A percentile compares a stretch with the other conserved stretches of the same genome.
Evolutionary conservation across 352 stramenopile genomes (phyloP).

Genomic region (Thalassiosira mediterranea): DNA sequence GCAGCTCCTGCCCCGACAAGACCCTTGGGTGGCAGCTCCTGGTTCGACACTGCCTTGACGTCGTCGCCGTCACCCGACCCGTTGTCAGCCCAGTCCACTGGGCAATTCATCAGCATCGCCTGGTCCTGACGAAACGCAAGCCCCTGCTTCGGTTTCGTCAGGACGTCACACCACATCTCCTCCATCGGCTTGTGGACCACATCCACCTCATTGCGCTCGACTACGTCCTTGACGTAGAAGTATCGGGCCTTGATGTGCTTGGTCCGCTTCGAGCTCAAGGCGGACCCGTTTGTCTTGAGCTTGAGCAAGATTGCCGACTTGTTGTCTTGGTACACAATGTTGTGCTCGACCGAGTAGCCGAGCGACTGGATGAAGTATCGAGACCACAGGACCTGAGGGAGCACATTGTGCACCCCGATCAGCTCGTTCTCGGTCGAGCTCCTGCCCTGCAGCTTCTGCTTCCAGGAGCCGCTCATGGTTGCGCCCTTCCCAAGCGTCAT

Average conservation of each 20-base stretch:
- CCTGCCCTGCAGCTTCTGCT: neutral
- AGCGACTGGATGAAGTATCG: constrained; percentile 27
- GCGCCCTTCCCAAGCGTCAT: neutral
- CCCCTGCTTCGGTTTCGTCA: constrained; percentile 33
- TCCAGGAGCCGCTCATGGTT: neutral
- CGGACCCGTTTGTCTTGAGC: constrained; percentile 35
- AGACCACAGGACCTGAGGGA: constrained; percentile 14
- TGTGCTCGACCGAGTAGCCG: too few relatives aligned
- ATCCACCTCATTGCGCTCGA: constrained; percentile 4
- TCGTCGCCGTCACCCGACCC: too few relatives aligned
- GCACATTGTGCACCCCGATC: constrained; percentile 10
- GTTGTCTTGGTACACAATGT: constrained; percentile 59
- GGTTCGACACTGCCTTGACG: too few relatives aligned
- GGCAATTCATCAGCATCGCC: constrained; percentile 20
- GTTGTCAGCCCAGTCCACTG: constrained; percentile 16
- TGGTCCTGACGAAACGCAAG: neutral
- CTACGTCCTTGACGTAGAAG: constrained; percentile 36
- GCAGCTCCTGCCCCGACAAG: too few relatives aligned
- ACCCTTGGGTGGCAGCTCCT: neutral
- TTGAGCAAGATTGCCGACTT: constrained; percentile 31
- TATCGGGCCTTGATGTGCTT: constrained; percentile 36
- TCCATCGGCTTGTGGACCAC: constrained; percentile 13
- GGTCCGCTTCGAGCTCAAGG: constrained; percentile 32
- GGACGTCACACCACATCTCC: constrained; percentile 32
- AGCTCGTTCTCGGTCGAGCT: constrained; percentile 41